Evolutionary conservation across 2,329 filamentous ascomycete species (phyloP).

Genomic region (Neonectria coccinea): DNA sequence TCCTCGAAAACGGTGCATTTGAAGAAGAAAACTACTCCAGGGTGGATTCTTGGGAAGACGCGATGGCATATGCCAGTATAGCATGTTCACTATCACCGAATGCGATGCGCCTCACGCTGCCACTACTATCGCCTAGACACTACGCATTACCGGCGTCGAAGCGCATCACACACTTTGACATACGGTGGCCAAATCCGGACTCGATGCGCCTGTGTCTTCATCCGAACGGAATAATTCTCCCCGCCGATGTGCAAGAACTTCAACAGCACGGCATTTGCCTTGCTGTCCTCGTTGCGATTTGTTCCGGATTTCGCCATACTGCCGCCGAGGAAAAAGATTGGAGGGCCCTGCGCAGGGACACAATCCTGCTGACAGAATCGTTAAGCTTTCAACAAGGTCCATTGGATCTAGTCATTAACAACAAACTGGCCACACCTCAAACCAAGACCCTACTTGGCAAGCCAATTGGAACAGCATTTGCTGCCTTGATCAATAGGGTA

Average conservation of each 20-base stretch:
- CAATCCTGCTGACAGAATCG: neutral
- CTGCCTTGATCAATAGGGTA: neutral
- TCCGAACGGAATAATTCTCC: neutral
- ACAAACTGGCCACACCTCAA: too few species aligned
- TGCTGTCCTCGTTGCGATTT: neutral
- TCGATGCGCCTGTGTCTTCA: neutral
- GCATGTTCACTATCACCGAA: neutral
- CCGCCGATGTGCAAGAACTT: neutral
- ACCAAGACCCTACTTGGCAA: too few species aligned
- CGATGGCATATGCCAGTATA: too few species aligned
- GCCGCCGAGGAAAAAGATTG: neutral
- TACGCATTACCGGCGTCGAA: neutral
- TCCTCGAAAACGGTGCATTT: neutral
- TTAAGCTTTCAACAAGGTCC: neutral
- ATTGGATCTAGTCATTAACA: neutral
- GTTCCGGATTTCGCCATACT: too few species aligned
- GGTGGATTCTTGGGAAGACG: too few species aligned
- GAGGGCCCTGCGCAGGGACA: neutral
- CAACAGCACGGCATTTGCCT: neutral
- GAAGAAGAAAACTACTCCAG: neutral
- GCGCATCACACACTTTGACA: neutral
- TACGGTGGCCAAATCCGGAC: neutral
- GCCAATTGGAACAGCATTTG: neutral
- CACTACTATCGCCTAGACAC: neutral
- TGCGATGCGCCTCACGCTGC: neutral